Base-by-base conservation (phyloP, 306 rosid species). In the Prunus mira region DNA sequence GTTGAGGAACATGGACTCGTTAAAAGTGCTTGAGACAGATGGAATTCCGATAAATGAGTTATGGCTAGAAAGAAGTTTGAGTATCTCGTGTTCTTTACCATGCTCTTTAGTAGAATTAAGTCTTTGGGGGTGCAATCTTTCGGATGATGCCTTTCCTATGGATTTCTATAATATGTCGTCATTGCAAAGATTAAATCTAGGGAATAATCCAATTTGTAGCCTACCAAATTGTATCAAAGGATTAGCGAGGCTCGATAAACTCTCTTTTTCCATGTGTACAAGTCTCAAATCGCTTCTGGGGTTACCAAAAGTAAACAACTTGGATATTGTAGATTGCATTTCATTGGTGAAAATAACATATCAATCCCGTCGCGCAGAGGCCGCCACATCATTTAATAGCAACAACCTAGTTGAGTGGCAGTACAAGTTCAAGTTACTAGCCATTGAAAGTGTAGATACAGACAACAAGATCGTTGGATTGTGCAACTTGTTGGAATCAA, bases 301-400 rank as follows among this genome's bases (percentile, higher is more conserved):
- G 18, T 62, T 72, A 34, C 76, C 55, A 1, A 1, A 2, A 13
- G 13, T 56, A 1, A 0, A 1, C 0, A 0, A 0, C 0, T 18
- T 8, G 19, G 0, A 1, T 7, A 0, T 1, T 1, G 0, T 0
- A 0, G 14, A 3, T 0, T 72, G 76, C 66, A 0, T 0, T n/a
- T 14, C 14, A 10, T 71, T 71, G 10, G 15, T 0, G 41, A 12
- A 12, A 38, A 0, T 56, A 22, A 38, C 66, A 3, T 38, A 3
- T 24, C 65, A 0, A 0, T 28, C 32, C 4, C 30, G 3, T 28
- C 4, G 0, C 3, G 30, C 2, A 25, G 27, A 1, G 27, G 2
- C 27, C 2, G 30, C 30, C 30, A 27, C 30, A 27, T 27, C 1
- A 55, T 25, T 25, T 25, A 25, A 1, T 25, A 1, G n/a, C 12